Evolutionary conservation across 2,329 filamentous ascomycete genomes (phyloP).

Genomic region (Lachnellula occidentalis): DNA sequence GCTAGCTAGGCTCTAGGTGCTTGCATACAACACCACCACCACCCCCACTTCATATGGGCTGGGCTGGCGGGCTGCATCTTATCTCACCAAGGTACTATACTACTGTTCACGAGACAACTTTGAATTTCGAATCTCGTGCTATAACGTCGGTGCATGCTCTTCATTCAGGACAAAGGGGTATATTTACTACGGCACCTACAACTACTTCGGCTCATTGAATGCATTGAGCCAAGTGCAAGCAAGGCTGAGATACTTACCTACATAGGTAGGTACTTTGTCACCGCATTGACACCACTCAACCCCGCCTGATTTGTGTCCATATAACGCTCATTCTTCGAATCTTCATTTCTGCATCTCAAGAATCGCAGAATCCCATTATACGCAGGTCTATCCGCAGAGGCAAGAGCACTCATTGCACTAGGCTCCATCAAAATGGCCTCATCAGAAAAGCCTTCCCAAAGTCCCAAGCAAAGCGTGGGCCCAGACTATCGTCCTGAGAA

Average conservation of each 20-base stretch:
- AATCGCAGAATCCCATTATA: neutral
- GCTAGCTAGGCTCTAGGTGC: too few species aligned
- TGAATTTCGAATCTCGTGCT: neutral
- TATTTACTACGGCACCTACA: neutral
- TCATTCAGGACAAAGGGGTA: neutral
- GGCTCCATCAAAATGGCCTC: conserved; percentile 20
- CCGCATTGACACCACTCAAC: neutral
- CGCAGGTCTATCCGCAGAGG: neutral
- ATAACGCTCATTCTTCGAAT: neutral
- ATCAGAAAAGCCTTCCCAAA: conserved; percentile 30
- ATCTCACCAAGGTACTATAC: neutral
- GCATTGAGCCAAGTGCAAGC: neutral
- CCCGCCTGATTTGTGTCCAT: neutral
- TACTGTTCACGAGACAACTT: neutral
- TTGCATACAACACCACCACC: too few species aligned
- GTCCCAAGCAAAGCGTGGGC: conserved; percentile 63
- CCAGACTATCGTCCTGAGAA: conserved; percentile 70
- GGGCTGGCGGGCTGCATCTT: neutral
- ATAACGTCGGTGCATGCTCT: neutral
- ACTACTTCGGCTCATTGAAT: neutral
- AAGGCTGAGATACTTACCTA: neutral
- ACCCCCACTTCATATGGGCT: too few species aligned
- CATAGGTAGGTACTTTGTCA: neutral
- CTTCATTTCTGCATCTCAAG: neutral
- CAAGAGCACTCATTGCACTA: neutral